Base-by-base conservation (phyloP, 2,329 filamentous ascomycete species). In the Ophiostoma sp. region DNA sequence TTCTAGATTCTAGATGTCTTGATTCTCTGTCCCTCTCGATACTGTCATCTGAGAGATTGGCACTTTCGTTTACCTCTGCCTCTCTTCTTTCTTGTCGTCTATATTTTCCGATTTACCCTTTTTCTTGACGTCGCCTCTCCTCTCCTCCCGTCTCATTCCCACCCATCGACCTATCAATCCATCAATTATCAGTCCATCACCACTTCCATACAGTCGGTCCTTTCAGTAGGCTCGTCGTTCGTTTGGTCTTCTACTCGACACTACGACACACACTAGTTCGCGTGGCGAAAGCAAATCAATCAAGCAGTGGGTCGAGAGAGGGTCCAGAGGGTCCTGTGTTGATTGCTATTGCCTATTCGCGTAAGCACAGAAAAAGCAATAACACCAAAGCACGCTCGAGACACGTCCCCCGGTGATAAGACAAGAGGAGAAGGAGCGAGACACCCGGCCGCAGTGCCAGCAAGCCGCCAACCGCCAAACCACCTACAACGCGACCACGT, bases 1-100 rank as follows among this genome's bases (percentile, higher is more conserved):
- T 23, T 57, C 48, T 64, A n/a, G 52, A 57, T 65, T 44, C n/a
- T 44, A 36, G 20, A 39, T 41, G 33, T 66, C 33, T 66, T 23
- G 36, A 23, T 35, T 39, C 57, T 68, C 33, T 57, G 39, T 57
- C 31, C 52, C 52, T 57, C n/a, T 57, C 23, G 52, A 57, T 57
- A 27, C 52, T 57, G 52, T 57, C 52, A 57, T 57, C 23, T 27
- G 0, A 23, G 23, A 27, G 52, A 57, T 57, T n/a, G 52, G 23
- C 52, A 48, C 44, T 20, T 20, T 48, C 44, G 44, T 48, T 74
- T 76, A 74, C 73, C 77, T 75, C 75, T 72, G 78, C 23, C 13
- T 66, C 23, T 44, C 35, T 27, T 65, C 36, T n/a, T 48, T 27
- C 33, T 33, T 36, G 10, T 31, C 60, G 4, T 48, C 44, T 48